Evolutionary conservation across 192 early-diverging fungal species (phyloP), one percentile per base, ranked within the genome.

Genomic region (Backusella sp.): DNA sequence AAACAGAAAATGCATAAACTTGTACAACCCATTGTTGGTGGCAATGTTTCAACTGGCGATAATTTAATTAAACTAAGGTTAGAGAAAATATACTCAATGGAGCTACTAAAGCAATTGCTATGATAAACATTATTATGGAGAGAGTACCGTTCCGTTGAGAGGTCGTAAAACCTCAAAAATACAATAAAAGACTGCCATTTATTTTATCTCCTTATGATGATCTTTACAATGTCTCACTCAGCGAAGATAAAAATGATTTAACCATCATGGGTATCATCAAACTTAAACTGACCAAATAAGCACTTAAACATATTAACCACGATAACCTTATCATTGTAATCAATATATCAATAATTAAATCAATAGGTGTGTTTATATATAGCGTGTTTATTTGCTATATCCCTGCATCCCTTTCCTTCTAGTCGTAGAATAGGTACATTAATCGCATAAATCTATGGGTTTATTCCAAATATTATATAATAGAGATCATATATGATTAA

Each of bases 51-150:
- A 62, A 28, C 26, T 62, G 23, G 21, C 26, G 56, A 62, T 14
- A 62, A 28, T 62, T 62, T 62, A 62, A 62, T 62, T 59, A 59
- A 59, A 59, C 4, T 59, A 62, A 62, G 26, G 9, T 62, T 62
- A 62, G 26, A 23, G 28, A 14, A 62, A 62, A 62, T 7, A 28
- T 26, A 11, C 23, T 62, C 23, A 28, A 62, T 14, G 12, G 0
- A 62, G n/a, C 4, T 21, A 44, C 15, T 44, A 15, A 15, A 44
- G 15, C 15, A 14, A 44, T 44, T 44, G n/a, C 19, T 17, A 49
- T 49, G n/a, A n/a, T 6, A 49, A 49, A 6, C 14, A 14, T 44
- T 17, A 19, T 17, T 5, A 44, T 19, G 15, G 4, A 44, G 19
- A n/a, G 17, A 49, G 6, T 49, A 62, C 12, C 21, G 7, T 9